Base-by-base conservation (phyloP, 2,329 filamentous ascomycete species). In the Penicillium fuscoglaucum region DNA sequence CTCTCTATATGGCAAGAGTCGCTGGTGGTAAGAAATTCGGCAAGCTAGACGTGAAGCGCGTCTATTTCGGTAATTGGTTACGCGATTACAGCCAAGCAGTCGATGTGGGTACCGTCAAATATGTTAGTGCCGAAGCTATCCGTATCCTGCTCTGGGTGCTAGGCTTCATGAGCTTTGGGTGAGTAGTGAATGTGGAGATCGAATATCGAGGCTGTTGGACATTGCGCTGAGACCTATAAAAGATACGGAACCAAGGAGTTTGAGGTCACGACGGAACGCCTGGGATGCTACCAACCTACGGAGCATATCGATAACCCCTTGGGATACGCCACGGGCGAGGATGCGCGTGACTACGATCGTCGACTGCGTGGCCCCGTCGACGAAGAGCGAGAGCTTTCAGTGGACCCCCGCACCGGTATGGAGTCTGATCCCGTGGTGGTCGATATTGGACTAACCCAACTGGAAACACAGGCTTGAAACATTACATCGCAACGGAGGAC, bases 61-160 rank as follows among this genome's bases (percentile, higher is more conserved):
- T 96, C 63, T 97, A 97, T 80, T 97, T 97, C 79, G 93, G 93
- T 64, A 97, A 96, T 80, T 96, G 93, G 93, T 85, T 96, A 35
- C 86, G 86, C 56, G 93, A 97, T 77, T 97, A 97, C 77, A 95
- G 90, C 53, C 93, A 97, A 76, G 93, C 92, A 61, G 90, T 96
- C 68, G 93, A 97, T 74, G 90, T 96, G 50, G 93, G 91, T 61
- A 96, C 91, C 4, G 86, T 96, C 77, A 96, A 96, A 79, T 85
- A 88, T 68, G 92, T 97, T 62, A 93, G 90, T 56, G 89, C 91
- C 52, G 91, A 96, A 76, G 92, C 92, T 58, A 96, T 97, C 70
- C 88, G 93, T 35, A 89, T 97, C 49, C 80, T 96, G 15, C 85
- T 97, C 55, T 96, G 90, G 82, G 86, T 97, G 46, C 83, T 97